Evolutionary conservation across 2,329 filamentous ascomycete species (phyloP).

Genomic region (Pseudogymnoascus sp.): DNA sequence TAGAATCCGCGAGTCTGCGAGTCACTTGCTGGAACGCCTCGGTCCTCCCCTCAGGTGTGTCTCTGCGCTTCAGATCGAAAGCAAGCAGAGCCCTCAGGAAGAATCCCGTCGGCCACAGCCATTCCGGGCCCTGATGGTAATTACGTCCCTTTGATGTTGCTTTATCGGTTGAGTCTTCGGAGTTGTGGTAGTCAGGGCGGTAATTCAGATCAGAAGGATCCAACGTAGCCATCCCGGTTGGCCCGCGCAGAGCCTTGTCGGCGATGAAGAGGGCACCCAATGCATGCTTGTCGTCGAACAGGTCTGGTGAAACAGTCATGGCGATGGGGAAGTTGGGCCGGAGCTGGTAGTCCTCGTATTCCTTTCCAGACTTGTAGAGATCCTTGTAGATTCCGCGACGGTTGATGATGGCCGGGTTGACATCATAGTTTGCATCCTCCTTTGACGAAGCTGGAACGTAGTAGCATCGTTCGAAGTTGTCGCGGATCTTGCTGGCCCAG

Average conservation of each 20-base stretch:
- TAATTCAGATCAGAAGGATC: conserved; percentile 92
- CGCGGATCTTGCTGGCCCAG: conserved; percentile 75
- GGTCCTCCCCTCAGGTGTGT: conserved; percentile 58
- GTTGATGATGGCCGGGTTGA: conserved; percentile 74
- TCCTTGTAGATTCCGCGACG: conserved; percentile 98
- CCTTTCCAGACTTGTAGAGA: conserved; percentile 85
- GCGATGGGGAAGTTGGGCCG: conserved; percentile 91
- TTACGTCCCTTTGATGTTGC: conserved; percentile 89
- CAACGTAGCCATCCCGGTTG: conserved; percentile 90
- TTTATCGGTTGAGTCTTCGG: conserved; percentile 86
- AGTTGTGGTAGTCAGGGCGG: conserved; percentile 88
- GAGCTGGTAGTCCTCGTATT: conserved; percentile 96
- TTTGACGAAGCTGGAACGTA: conserved; percentile 66
- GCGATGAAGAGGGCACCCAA: conserved; percentile 72
- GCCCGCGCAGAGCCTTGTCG: conserved; percentile 73
- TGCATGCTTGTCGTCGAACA: conserved; percentile 75
- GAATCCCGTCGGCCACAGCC: conserved; percentile 95
- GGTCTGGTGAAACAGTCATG: conserved; percentile 84
- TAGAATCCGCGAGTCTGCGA: conserved; percentile 71
- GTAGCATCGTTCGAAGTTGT: conserved; percentile 88
- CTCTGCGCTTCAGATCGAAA: conserved; percentile 73
- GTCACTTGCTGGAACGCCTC: conserved; percentile 96
- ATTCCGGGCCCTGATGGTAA: conserved; percentile 97
- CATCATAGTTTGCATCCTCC: conserved; percentile 70
- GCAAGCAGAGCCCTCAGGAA: conserved; percentile 86